Percentiles rank a stretch among this genome's conserved stretches.
Conservation (phyloP, 2,329 filamentous ascomycete genomes). For the Cercospora sp. region DNA sequence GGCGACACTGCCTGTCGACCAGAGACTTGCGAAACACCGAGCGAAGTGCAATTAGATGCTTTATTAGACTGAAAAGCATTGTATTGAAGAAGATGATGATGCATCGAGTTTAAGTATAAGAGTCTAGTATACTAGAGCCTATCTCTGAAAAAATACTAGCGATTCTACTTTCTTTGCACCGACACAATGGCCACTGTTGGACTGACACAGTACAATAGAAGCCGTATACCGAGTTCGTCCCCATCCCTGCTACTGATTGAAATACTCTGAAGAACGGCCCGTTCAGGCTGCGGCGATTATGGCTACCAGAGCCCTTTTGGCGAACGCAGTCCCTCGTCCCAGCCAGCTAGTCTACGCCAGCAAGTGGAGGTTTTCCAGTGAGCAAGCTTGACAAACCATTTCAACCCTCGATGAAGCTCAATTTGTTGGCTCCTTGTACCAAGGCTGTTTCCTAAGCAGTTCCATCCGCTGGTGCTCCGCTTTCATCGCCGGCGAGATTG, state of each 20-base stretch:
- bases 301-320: neutral
- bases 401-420: neutral
- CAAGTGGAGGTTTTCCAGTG: neutral
- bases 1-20: neutral
- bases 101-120: neutral
- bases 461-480: neutral
- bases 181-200: neutral
- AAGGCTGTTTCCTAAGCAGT: neutral
- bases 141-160: neutral
- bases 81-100: neutral
- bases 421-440: neutral
- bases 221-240: rapidly evolving
- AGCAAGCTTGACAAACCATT: neutral
- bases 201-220: neutral
- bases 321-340: neutral
- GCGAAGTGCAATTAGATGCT: neutral
- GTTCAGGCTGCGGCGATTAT: neutral
- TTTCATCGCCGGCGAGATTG: neutral
- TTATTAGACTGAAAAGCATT: neutral
- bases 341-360: neutral
- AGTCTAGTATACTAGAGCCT: neutral
- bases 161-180: neutral
- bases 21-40: neutral
- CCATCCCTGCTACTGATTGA: neutral
- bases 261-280: neutral